Base-by-base conservation (phyloP, 441 rosid genomes). In the Erysimum cheiri region DNA sequence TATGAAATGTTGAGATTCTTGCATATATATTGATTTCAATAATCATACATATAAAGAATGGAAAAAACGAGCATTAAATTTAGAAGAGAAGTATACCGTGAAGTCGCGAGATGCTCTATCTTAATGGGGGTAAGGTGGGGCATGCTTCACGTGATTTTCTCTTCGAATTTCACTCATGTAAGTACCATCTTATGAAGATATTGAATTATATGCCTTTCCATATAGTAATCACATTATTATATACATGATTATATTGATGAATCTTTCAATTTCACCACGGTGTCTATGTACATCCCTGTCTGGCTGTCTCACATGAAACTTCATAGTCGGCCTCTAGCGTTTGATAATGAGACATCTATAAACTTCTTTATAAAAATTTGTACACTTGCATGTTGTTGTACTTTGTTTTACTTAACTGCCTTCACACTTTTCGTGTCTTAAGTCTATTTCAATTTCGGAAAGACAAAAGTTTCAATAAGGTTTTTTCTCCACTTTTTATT, bases 111-210 rank as follows among this genome's bases (percentile, higher is more conserved):
- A 71, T 81, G 88, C 83, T 73, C 64, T 39, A 65, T 70, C 84
- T 81, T 78, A 71, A 60, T 26, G 72, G 90, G 81, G 83, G 43
- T 74, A 77, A 22, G 54, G 85, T 85, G 88, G 90, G 93, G 47
- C 87, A 79, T 37, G 57, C 70, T 74, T 80, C 90, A 88, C 90
- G 89, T 86, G 92, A 82, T 68, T 74, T 74, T 80, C 84, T 65
- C 56, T 24, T 62, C 62, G 37, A 57, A 10, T 29, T 26, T 70
- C 64, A 26, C 49, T 41, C 41, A 40, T 53, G 46, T 19, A 19
- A 19, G 22, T 69, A 46, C 17, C 53, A 72, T 65, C 55, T 56
- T 72, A 72, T 55, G 39, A 58, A 33, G n/a, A 54, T 46, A 36
- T 63, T 49, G 13, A 46, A 37, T 63, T 63, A 55, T 72, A 48